These are phyloP conservation scores for Closterium sp. DNA, from an alignment of 139 green algal genomes.

Conservation along the genomic window DNA sequence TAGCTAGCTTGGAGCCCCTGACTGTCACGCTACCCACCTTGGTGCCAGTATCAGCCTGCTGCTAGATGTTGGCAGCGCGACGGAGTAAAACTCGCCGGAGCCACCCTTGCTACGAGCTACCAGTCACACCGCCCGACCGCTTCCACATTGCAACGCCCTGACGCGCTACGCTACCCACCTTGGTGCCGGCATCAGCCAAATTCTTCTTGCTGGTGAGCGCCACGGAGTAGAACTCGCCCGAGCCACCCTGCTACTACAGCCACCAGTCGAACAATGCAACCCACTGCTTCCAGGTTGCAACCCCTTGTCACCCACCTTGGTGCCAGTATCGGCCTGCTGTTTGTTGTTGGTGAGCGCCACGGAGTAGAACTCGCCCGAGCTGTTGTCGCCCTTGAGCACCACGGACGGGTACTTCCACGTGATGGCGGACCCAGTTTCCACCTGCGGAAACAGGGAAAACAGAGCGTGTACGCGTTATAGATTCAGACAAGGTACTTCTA, in stretches of 20 bases:
- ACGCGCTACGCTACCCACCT: conserved; percentile 39
- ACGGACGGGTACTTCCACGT: conserved; percentile 99
- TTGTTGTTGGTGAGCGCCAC: conserved; percentile 98
- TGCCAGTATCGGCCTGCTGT: conserved; percentile 74
- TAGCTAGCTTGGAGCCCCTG: too few species aligned
- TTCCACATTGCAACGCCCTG: too few species aligned
- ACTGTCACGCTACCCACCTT: conserved; percentile 32
- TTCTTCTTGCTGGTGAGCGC: conserved; percentile 97
- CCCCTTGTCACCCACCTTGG: conserved; percentile 27
- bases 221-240: conserved; percentile 96
- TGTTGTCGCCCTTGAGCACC: conserved; percentile 90
- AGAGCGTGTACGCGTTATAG: too few species aligned
- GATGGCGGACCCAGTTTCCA: conserved; percentile 96
- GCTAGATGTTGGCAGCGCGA: conserved; percentile 96
- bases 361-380: conserved; percentile 95
- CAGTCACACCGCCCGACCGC: conserved; percentile 36
- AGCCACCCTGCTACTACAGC: too few species aligned
- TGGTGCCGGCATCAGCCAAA: conserved; percentile 65
- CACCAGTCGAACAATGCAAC: too few species aligned
- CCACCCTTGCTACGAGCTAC: conserved; percentile 89
- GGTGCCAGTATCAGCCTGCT: conserved; percentile 71
- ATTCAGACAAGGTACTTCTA: too few species aligned
- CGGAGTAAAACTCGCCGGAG: conserved; percentile 93
- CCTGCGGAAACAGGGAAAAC: conserved; percentile 40
- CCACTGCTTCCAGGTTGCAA: background rate